phyloP scores from a whole-genome alignment of 192 early-diverging fungal genomes.

The Backusella westeae region DNA sequence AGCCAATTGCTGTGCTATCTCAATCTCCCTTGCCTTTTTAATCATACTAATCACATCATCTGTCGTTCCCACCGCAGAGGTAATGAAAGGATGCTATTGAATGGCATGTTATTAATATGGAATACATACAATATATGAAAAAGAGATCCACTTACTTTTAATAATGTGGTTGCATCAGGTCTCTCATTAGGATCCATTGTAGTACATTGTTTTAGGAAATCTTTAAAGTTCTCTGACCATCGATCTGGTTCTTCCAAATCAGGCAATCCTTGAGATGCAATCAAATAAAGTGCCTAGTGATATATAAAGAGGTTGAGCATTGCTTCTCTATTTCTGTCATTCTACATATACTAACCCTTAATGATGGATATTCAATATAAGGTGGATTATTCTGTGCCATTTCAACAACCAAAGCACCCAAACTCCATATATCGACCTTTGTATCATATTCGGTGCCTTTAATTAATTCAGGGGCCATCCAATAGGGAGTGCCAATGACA shows the following conservation, averaged over 20 bases:
- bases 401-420: conserved; percentile 92
- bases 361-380: conserved; percentile 83
- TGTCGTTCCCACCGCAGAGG: conserved; percentile 59
- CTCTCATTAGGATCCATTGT: conserved; percentile 72
- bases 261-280: conserved; percentile 86
- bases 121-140: neutral
- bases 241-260: conserved; percentile 74
- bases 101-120: no score
- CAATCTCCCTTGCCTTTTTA: conserved; percentile 20
- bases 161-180: conserved; percentile 64
- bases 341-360: conserved; percentile 35
- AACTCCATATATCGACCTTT: conserved; percentile 93
- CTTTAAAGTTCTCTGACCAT: conserved; percentile 64
- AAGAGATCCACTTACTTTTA: conserved; percentile 41
- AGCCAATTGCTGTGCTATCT: conserved; percentile 10
- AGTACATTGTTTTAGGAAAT: conserved; percentile 70
- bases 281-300: conserved; percentile 68
- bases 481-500: conserved; percentile 90
- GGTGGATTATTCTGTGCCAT: conserved; percentile 97
- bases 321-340: neutral
- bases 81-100: conserved; percentile 51
- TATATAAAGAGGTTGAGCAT: neutral
- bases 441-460: conserved; percentile 88
- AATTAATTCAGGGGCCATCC: conserved; percentile 99
- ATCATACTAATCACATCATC: conserved; percentile 45